Conservation (phyloP, 2,329 filamentous ascomycete species). For the Cladophialophora carrionii region DNA sequence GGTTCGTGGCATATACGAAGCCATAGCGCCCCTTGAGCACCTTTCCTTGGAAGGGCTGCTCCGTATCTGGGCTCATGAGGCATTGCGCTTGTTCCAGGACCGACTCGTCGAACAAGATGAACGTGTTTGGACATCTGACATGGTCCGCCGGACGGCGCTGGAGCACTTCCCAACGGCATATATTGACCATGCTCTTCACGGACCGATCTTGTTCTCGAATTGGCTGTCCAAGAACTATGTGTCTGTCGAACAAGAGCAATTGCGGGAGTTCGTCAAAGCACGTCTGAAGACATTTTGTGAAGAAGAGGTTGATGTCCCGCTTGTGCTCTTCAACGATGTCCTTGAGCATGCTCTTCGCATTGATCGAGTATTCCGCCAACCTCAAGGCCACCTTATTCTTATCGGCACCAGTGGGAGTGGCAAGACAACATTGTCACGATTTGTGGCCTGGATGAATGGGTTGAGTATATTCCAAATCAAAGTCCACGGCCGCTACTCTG, state of each 20-base stretch:
- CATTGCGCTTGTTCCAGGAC: slow-evolving; percentile 93
- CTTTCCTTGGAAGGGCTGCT: slow-evolving; percentile 88
- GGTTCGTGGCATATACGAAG: slow-evolving; percentile 97
- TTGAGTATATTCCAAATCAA: slow-evolving; percentile 99
- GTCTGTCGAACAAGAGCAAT: slow-evolving; percentile 89
- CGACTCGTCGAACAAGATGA: slow-evolving; percentile 93
- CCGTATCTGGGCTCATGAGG: slow-evolving; percentile 97
- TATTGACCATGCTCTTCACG: slow-evolving; percentile 81
- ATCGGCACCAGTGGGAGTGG: slow-evolving; percentile 98
- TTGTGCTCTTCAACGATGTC: slow-evolving; percentile 99
- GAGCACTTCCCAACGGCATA: slow-evolving; percentile 96
- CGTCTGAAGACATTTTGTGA: slow-evolving; percentile 98
- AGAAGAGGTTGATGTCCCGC: slow-evolving; percentile 96
- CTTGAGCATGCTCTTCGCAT: slow-evolving; percentile 97
- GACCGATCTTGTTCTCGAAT: slow-evolving; percentile 97
- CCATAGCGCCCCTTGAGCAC: slow-evolving; percentile 86
- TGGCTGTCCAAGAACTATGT: slow-evolving; percentile 99
- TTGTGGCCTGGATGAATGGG: slow-evolving; percentile 99
- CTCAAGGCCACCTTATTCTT: slow-evolving; percentile 95
- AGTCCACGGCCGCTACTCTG: slow-evolving; percentile 97
- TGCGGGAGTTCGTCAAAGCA: slow-evolving; percentile 96
- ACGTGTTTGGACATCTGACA: slow-evolving; percentile 89
- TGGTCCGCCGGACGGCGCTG: slow-evolving; percentile 80
- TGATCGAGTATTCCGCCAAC: slow-evolving; percentile 96
- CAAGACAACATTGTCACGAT: slow-evolving; percentile 96